Evolutionary conservation across 108 stramenopile species (phyloP).

Genomic region (Nitzschia sp.): DNA sequence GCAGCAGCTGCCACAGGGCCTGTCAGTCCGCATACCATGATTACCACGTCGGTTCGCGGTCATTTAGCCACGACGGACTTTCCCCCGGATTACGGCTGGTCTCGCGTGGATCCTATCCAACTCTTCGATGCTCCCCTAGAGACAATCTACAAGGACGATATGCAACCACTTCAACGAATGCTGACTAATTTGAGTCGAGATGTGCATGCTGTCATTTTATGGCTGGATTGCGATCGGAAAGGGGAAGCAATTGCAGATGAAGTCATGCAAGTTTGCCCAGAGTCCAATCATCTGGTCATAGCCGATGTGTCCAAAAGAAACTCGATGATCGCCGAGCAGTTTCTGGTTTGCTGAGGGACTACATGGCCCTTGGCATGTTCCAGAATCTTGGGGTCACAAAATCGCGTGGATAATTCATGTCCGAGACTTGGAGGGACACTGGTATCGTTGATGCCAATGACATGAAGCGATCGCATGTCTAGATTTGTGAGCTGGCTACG

Average conservation of each 20-base stretch:
- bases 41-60: constrained; percentile 84
- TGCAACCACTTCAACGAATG: constrained; percentile 77
- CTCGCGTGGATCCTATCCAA: constrained; percentile 58
- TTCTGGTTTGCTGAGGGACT: constrained; percentile 17
- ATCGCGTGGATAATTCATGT: constrained; percentile 24
- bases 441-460: constrained; percentile 43
- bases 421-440: constrained; percentile 33
- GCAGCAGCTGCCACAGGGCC: neutral
- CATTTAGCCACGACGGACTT: constrained; percentile 86
- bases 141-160: constrained; percentile 68
- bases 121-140: constrained; percentile 85
- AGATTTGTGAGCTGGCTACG: neutral
- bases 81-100: constrained; percentile 67
- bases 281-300: too few relatives aligned
- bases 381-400: constrained; percentile 23
- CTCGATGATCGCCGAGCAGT: constrained; percentile 1
- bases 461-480: constrained; percentile 40
- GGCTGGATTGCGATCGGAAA: constrained; percentile 99
- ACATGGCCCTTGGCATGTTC: constrained; percentile 42
- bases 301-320: constrained; percentile 10
- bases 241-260: constrained; percentile 96
- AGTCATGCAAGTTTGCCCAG: constrained; percentile 81
- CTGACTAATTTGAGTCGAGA: constrained; percentile 42
- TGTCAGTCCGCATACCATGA: constrained; percentile 73
- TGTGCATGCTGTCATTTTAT: constrained; percentile 86